Percentiles rank a stretch among this genome's conserved stretches.
Evolutionary conservation across 257 asterid genomes (phyloP).

Genomic region (Primulina eburnea): DNA sequence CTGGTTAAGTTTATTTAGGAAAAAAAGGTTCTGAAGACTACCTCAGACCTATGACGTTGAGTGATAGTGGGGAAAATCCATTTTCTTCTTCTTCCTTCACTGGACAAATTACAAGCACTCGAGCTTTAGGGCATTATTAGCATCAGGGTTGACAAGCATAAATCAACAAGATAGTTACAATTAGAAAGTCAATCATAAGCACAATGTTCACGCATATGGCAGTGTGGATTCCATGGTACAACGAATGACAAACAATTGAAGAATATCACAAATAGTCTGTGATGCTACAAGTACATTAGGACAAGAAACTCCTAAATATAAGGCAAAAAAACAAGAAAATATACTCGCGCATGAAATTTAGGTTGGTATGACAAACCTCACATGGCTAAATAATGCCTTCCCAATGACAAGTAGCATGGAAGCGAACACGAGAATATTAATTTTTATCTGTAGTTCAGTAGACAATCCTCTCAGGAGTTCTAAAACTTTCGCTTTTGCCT

Average conservation of each 20-base stretch:
- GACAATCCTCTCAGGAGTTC: slow-evolving; percentile 78
- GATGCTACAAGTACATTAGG: neutral
- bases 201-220: neutral
- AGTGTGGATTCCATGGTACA: neutral
- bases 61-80: slow-evolving; percentile 88
- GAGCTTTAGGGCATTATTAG: slow-evolving; percentile 1
- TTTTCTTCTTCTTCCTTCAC: slow-evolving; percentile 93
- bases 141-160: too few relatives aligned
- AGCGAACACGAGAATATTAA: slow-evolving; percentile 80
- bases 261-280: neutral
- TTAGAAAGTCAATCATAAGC: slow-evolving; percentile 14
- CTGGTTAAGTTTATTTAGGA: neutral
- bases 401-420: slow-evolving; percentile 90
- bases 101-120: slow-evolving; percentile 34
- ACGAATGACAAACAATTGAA: neutral
- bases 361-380: slow-evolving; percentile 54
- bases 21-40: slow-evolving; percentile 23
- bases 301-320: neutral
- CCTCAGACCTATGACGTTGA: slow-evolving; percentile 48
- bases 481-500: slow-evolving; percentile 72
- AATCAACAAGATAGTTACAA: neutral
- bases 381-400: slow-evolving; percentile 87
- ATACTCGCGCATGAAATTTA: slow-evolving; percentile 12
- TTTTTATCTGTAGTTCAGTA: slow-evolving; percentile 73
- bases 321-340: neutral